Conservation (phyloP, 1,139 yeast genomes). For the Saccharomyces hybrid region DNA sequence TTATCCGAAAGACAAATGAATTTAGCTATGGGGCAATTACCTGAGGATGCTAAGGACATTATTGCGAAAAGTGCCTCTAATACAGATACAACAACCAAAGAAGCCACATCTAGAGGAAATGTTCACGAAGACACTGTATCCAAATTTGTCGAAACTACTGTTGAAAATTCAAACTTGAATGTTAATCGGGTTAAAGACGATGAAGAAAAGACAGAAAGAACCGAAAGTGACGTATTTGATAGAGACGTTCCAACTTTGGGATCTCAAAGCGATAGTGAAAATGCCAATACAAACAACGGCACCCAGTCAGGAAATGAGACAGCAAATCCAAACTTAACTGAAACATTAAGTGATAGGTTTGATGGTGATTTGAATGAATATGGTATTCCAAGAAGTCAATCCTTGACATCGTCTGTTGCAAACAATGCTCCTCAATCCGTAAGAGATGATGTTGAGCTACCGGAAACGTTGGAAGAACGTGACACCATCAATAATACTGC, state of each 20-base stretch:
- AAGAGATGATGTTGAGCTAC: conserved; percentile 31
- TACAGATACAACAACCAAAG: not conserved
- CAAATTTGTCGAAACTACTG: conserved; percentile 22
- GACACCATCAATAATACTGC: conserved; percentile 6
- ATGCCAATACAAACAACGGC: conserved; percentile 16
- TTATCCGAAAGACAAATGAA: conserved; percentile 34
- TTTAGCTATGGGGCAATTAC: conserved; percentile 28
- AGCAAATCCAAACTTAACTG: conserved; percentile 16
- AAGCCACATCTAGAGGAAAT: not conserved
- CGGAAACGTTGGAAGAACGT: conserved; percentile 15
- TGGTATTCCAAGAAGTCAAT: conserved; percentile 52
- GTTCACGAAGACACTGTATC: conserved; percentile 19
- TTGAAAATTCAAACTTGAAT: conserved; percentile 17
- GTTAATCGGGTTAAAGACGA: conserved; percentile 16
- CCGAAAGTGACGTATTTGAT: conserved; percentile 30
- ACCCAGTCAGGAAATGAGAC: conserved; percentile 28
- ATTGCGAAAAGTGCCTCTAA: conserved; percentile 22
- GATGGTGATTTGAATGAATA: conserved; percentile 32
- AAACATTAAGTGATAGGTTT: conserved; percentile 25
- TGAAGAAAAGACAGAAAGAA: conserved; percentile 18
- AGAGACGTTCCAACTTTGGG: conserved; percentile 32
- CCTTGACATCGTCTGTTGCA: conserved; percentile 83
- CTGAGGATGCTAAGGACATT: conserved; percentile 32
- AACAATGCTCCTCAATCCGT: conserved; percentile 86
- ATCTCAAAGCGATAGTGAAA: conserved; percentile 34